phyloP scores from a whole-genome alignment of 441 rosid genomes.

The Gossypium schwendimanii region DNA sequence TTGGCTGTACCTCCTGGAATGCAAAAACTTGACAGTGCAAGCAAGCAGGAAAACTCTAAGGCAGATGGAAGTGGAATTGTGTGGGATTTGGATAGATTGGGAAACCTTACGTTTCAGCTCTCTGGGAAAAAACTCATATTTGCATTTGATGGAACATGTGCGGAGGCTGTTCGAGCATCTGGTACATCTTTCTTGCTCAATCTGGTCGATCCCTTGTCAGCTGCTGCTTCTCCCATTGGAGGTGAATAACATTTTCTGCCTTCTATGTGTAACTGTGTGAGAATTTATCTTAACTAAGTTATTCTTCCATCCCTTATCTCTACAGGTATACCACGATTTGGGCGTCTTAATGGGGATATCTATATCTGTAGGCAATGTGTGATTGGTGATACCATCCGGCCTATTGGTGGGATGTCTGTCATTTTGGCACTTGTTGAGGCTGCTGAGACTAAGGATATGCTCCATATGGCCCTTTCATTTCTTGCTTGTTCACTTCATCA shows the following conservation, averaged over 20 bases:
- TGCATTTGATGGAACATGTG: constrained; percentile 96
- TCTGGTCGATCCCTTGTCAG: constrained; percentile 98
- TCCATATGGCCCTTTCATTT: constrained; percentile 90
- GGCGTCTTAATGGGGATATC: constrained; percentile 85
- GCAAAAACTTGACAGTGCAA: constrained; percentile 62
- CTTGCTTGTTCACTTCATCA: constrained; percentile 96
- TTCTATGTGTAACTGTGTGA: neutral
- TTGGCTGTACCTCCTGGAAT: constrained; percentile 53
- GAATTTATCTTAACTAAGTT: neutral
- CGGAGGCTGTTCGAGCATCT: constrained; percentile 77
- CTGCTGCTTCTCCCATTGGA: constrained; percentile 99
- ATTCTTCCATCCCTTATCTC: constrained; percentile 4
- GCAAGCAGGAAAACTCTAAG: constrained; percentile 73
- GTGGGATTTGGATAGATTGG: constrained; percentile 95
- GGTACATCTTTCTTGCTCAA: constrained; percentile 86
- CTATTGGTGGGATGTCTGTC: constrained; percentile 89
- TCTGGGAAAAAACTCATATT: constrained; percentile 98
- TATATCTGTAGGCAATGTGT: constrained; percentile 80
- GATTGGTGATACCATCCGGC: constrained; percentile 90
- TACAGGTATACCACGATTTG: constrained; percentile 95
- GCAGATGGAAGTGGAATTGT: constrained; percentile 98
- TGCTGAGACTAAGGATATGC: constrained; percentile 93
- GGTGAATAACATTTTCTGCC: constrained; percentile 38
- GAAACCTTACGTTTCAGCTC: constrained; percentile 81
- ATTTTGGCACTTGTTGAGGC: constrained; percentile 95